These are phyloP conservation scores for Parastagonospora nodorum DNA, from an alignment of 2,329 filamentous ascomycete genomes.

Conservation along the genomic window DNA sequence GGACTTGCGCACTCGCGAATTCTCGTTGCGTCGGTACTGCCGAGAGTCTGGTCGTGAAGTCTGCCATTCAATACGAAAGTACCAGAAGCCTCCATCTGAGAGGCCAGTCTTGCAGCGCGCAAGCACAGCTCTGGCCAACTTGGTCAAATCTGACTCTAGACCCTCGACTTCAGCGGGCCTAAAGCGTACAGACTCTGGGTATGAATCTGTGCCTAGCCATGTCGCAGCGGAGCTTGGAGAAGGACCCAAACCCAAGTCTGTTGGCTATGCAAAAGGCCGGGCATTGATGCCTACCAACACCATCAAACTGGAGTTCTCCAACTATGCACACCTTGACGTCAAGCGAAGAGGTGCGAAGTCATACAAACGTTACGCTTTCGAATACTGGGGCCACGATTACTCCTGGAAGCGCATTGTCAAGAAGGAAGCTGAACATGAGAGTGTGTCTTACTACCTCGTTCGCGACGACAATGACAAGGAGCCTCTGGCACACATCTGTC, in stretches of 20 bases:
- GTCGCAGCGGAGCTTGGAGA: slow-evolving; percentile 17
- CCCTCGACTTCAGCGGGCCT: slow-evolving; percentile 49
- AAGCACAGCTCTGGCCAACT: slow-evolving; percentile 62
- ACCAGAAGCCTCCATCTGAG: slow-evolving; percentile 59
- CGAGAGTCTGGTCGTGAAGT: slow-evolving; percentile 92
- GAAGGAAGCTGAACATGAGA: slow-evolving; percentile 62
- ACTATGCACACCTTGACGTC: slow-evolving; percentile 91
- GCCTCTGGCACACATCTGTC: slow-evolving; percentile 81
- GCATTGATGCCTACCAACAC: slow-evolving; percentile 68
- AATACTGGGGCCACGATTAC: slow-evolving; percentile 90
- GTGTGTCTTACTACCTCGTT: slow-evolving; percentile 79
- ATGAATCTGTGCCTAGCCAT: slow-evolving; percentile 52
- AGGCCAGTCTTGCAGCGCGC: slow-evolving; percentile 62
- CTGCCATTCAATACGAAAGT: slow-evolving; percentile 79
- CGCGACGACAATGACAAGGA: slow-evolving; percentile 65
- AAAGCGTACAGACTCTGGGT: slow-evolving; percentile 64
- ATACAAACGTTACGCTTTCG: slow-evolving; percentile 83
- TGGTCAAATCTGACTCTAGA: slow-evolving; percentile 61
- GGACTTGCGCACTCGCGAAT: slow-evolving; percentile 82
- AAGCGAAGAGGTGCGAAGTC: slow-evolving; percentile 69
- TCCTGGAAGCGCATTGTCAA: slow-evolving; percentile 78
- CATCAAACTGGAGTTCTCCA: slow-evolving; percentile 92
- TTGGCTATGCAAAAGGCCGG: slow-evolving; percentile 46
- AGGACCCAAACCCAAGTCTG: slow-evolving; percentile 37
- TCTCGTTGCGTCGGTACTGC: slow-evolving; percentile 89